phyloP scores from a whole-genome alignment of 1,139 yeast genomes.

The Nakaseomyces nivariensis region DNA sequence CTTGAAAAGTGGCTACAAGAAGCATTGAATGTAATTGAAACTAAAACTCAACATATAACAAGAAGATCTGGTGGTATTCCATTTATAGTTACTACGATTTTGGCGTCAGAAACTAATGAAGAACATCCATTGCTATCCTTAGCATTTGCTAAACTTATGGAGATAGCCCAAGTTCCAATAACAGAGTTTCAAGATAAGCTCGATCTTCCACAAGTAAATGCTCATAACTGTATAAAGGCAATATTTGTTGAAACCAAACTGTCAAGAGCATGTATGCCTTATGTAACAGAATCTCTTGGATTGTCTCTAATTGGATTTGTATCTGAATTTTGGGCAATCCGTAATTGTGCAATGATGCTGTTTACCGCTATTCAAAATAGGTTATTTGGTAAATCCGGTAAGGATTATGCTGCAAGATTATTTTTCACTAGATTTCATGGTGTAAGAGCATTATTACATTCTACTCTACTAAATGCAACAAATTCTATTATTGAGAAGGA shows the following conservation, averaged over 20 bases:
- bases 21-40: slow-evolving; percentile 44
- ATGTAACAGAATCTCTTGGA: slow-evolving; percentile 48
- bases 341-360: slow-evolving; percentile 90
- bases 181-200: slow-evolving; percentile 41
- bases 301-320: slow-evolving; percentile 55
- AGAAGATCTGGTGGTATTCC: slow-evolving; percentile 93
- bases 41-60: slow-evolving; percentile 59
- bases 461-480: slow-evolving; percentile 30
- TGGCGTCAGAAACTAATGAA: slow-evolving; percentile 42
- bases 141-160: slow-evolving; percentile 44
- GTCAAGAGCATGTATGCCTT: slow-evolving; percentile 41
- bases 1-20: slow-evolving; percentile 48
- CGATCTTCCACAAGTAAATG: slow-evolving; percentile 88
- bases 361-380: slow-evolving; percentile 76
- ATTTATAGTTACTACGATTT: slow-evolving; percentile 58
- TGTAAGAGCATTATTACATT: slow-evolving; percentile 40
- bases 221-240: slow-evolving; percentile 72
- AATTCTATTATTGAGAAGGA: background rate
- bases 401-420: slow-evolving; percentile 46
- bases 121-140: slow-evolving; percentile 33
- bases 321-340: slow-evolving; percentile 67
- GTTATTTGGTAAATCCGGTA: slow-evolving; percentile 53
- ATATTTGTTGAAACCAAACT: slow-evolving; percentile 63
- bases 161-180: slow-evolving; percentile 45
- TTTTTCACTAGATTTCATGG: slow-evolving; percentile 59